Conservation (phyloP, 2,329 filamentous ascomycete genomes). For the Fusarium sublunatum region DNA sequence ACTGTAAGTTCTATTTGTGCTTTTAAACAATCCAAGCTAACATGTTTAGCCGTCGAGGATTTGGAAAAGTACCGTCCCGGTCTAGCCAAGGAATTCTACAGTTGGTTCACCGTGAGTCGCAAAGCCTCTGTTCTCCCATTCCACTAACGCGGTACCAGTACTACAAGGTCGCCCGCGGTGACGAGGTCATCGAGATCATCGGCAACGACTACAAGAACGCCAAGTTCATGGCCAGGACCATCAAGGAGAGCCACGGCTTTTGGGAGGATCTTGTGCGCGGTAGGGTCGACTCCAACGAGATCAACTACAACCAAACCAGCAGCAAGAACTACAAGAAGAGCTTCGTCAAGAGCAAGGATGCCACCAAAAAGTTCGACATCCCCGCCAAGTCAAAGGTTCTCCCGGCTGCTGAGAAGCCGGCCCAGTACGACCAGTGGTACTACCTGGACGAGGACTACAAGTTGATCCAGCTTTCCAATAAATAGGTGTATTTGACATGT, state of each 20-base stretch:
- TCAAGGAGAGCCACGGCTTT: slow-evolving; percentile 53
- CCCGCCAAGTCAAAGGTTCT: slow-evolving; percentile 47
- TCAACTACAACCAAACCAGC: slow-evolving; percentile 57
- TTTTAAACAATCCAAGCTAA: slow-evolving; percentile 4
- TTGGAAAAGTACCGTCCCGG: slow-evolving; percentile 55
- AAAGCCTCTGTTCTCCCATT: accelerated
- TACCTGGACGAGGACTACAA: slow-evolving; percentile 51
- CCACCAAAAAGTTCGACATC: slow-evolving; percentile 49
- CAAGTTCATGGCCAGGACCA: slow-evolving; percentile 46
- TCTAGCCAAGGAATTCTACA: slow-evolving; percentile 49
- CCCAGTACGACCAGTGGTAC: slow-evolving; percentile 53
- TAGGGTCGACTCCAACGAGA: slow-evolving; percentile 51
- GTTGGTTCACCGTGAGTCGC: slow-evolving; percentile 54
- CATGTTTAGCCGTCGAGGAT: slow-evolving; percentile 48
- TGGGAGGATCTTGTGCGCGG: slow-evolving; percentile 56
- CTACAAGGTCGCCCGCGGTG: slow-evolving; percentile 55
- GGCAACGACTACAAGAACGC: slow-evolving; percentile 53
- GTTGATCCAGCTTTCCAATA: slow-evolving; percentile 44
- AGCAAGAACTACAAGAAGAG: slow-evolving; percentile 47
- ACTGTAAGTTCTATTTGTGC: slow-evolving; percentile 43
- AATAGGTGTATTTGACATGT: neutral
- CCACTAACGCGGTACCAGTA: slow-evolving; percentile 42
- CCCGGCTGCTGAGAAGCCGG: slow-evolving; percentile 47
- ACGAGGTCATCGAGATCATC: slow-evolving; percentile 51
- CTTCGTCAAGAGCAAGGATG: slow-evolving; percentile 49